Evolutionary conservation across 495 filamentous ascomycete species (phyloP).

Genomic region (Penicillium diatomitis): DNA sequence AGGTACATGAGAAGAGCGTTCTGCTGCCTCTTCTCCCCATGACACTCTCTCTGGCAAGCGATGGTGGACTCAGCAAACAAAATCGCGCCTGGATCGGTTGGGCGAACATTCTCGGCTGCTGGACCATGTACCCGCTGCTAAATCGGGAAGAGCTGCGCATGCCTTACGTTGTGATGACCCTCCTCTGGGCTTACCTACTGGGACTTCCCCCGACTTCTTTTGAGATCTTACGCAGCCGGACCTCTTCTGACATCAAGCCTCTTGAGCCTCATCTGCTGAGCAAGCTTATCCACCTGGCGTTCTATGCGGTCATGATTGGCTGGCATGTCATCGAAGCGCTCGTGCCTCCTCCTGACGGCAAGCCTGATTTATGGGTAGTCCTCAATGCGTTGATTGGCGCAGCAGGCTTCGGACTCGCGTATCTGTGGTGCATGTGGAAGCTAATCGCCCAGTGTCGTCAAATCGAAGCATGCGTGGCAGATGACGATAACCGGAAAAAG

Average conservation of each 20-base stretch:
- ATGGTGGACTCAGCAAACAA: slow-evolving; percentile 63
- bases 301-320: slow-evolving; percentile 64
- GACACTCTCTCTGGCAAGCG: slow-evolving; percentile 72
- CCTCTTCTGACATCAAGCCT: slow-evolving; percentile 27
- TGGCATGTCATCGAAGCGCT: slow-evolving; percentile 74
- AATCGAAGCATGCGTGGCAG: slow-evolving; percentile 18
- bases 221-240: slow-evolving; percentile 46
- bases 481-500: slow-evolving; percentile 30
- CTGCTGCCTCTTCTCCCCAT: slow-evolving; percentile 85
- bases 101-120: slow-evolving; percentile 81
- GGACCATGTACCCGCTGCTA: slow-evolving; percentile 90
- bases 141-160: slow-evolving; percentile 73
- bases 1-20: slow-evolving; percentile 96
- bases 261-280: slow-evolving; percentile 42
- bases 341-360: slow-evolving; percentile 55
- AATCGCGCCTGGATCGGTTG: slow-evolving; percentile 85
- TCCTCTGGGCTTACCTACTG: slow-evolving; percentile 84
- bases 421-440: slow-evolving; percentile 78
- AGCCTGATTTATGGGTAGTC: slow-evolving; percentile 92
- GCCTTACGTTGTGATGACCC: slow-evolving; percentile 73
- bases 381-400: slow-evolving; percentile 78
- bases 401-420: slow-evolving; percentile 76
- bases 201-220: slow-evolving; percentile 73
- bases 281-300: slow-evolving; percentile 58
- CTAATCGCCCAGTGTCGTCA: slow-evolving; percentile 50